Conservation (phyloP, 2,329 filamentous ascomycete species). For the Westerdykella sp. region DNA sequence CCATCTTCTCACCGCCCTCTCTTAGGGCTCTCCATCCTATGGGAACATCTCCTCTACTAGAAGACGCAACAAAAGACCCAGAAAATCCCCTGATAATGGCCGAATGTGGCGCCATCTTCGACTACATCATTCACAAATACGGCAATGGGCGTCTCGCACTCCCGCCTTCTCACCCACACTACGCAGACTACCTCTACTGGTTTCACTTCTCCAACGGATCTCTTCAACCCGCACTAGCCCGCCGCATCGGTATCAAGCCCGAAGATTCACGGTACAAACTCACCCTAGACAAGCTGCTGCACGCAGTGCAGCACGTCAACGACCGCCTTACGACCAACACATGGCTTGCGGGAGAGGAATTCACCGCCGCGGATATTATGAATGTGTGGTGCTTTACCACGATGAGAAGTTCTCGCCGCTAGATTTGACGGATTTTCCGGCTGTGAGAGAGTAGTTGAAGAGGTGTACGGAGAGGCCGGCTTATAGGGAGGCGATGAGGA, state of each 20-base stretch:
- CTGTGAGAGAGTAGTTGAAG: constrained; percentile 26
- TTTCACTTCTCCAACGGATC: constrained; percentile 50
- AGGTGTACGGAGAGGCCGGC: constrained; percentile 22
- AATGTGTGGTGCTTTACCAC: constrained; percentile 56
- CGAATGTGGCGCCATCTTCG: constrained; percentile 54
- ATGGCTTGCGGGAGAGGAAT: constrained; percentile 56
- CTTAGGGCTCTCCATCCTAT: constrained; percentile 35
- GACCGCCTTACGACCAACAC: constrained; percentile 42
- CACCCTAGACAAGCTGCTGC: constrained; percentile 31
- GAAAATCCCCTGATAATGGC: constrained; percentile 49
- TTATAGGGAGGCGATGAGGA: constrained; percentile 49
- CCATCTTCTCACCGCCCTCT: constrained; percentile 34
- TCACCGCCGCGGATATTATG: constrained; percentile 64
- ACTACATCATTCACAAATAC: constrained; percentile 56
- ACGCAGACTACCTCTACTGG: constrained; percentile 60
- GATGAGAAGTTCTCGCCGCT: constrained; percentile 48
- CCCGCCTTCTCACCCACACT: constrained; percentile 43
- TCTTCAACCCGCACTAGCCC: constrained; percentile 35
- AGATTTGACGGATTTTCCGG: constrained; percentile 29
- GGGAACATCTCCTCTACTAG: constrained; percentile 55
- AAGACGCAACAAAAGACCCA: constrained; percentile 41
- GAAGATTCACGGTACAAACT: constrained; percentile 16
- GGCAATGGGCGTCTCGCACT: constrained; percentile 45
- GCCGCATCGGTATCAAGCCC: constrained; percentile 14
- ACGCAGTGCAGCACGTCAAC: constrained; percentile 45